phyloP scores from a whole-genome alignment of 2,329 filamentous ascomycete genomes.

The Exophiala xenobiotica region DNA sequence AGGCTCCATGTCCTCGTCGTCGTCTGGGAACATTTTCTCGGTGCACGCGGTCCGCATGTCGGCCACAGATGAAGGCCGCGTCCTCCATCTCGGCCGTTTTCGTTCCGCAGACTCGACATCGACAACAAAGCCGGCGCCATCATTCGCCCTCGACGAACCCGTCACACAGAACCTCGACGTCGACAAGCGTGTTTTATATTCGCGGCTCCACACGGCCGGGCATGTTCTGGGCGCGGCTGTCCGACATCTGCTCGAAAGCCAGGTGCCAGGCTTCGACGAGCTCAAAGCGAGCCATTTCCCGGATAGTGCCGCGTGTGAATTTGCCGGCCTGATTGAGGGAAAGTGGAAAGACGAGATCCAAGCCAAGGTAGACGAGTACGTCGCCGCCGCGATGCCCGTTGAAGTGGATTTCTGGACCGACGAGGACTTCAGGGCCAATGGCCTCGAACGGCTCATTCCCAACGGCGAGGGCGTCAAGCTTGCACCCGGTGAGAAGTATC shows the following conservation, averaged over 20 bases:
- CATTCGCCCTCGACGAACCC: slow-evolving; percentile 45
- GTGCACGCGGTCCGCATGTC: slow-evolving; percentile 60
- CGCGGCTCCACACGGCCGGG: slow-evolving; percentile 70
- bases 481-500: slow-evolving; percentile 53
- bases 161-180: slow-evolving; percentile 61
- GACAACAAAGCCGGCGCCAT: slow-evolving; percentile 15
- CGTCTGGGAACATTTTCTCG: slow-evolving; percentile 42
- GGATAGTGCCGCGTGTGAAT: slow-evolving; percentile 66
- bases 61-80: slow-evolving; percentile 50
- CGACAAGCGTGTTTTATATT: slow-evolving; percentile 62
- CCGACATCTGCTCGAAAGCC: slow-evolving; percentile 54
- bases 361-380: slow-evolving; percentile 57
- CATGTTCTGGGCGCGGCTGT: slow-evolving; percentile 70
- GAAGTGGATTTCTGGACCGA: slow-evolving; percentile 68
- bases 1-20: slow-evolving; percentile 52
- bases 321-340: slow-evolving; percentile 64
- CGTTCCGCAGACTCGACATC: no score
- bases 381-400: slow-evolving; percentile 58
- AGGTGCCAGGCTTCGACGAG: slow-evolving; percentile 60
- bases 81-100: slow-evolving; percentile 68
- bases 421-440: slow-evolving; percentile 57
- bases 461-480: slow-evolving; percentile 41
- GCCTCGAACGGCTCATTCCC: slow-evolving; percentile 57
- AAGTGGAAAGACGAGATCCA: slow-evolving; percentile 65
- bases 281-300: slow-evolving; percentile 72